Evolutionary conservation across 1,284 basidiomycete species (phyloP), one percentile per base, ranked within the genome.

Genomic region (Salmacisia buchloeana): DNA sequence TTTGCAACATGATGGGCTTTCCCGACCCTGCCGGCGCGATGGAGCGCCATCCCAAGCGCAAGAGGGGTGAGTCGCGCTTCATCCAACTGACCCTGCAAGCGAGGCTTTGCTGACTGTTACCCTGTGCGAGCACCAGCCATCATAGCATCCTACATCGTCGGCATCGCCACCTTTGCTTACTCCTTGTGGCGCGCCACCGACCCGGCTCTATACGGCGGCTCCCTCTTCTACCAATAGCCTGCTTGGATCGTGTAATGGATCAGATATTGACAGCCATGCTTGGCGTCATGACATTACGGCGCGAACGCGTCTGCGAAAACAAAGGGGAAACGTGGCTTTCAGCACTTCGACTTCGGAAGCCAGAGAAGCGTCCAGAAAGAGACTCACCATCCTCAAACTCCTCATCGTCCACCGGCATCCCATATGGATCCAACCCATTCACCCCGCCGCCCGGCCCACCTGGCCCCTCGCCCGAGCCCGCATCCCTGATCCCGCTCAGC

Each of bases 1-100:
- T 93, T 75, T 97, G 94, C 83, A 98, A 98, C 77, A 77, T 89
- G 52, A 94, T 97, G 91, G 94, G 94, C 1, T 72, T 94, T n/a
- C 92, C 92, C 2, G 63, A 72, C 9, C 83, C 83, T 18, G 80
- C 83, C 25, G 70, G 60, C 34, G 84, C 83, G 29, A 68, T 84
- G 27, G 67, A 74, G 23, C 70, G 78, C 38, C 81, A 77, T 67
- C 82, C 82, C 3, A 73, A 71, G 60, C 74, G 75, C 59, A 82
- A 82, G 73, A 69, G 71, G 13, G 68, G 83, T 84, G 79, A 72
- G 82, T 81, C 45, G 23, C 21, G 23, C 3, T n/a, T 61, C 10
- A 18, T 58, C 3, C 15, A 38, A 33, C 61, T 54, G 33, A 33
- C 29, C 13, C 15, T 57, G 10, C 38, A 10, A 27, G 9, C 18